Conservation (phyloP, 2,329 filamentous ascomycete species). For the Penicillium capsulatum region DNA sequence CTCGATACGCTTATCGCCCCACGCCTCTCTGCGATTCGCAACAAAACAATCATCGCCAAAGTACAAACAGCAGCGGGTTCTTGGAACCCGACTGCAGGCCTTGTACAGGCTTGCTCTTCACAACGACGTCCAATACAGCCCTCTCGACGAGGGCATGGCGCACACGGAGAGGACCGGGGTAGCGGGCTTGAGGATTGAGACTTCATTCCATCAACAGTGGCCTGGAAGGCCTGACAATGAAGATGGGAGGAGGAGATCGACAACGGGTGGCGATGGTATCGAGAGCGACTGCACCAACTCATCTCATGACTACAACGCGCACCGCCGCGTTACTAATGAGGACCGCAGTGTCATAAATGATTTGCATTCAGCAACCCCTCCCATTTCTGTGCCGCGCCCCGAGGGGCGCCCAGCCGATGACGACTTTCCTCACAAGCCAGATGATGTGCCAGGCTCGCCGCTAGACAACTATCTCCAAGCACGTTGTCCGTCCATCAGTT, state of each 20-base stretch:
- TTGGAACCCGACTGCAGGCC: slow-evolving; percentile 21
- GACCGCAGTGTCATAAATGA: slow-evolving; percentile 38
- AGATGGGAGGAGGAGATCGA: slow-evolving; percentile 20
- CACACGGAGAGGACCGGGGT: slow-evolving; percentile 33
- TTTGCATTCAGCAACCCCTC: slow-evolving; percentile 42
- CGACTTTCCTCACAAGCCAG: slow-evolving; percentile 36
- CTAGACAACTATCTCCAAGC: slow-evolving; percentile 42
- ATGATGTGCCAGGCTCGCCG: slow-evolving; percentile 36
- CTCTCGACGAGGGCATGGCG: slow-evolving; percentile 37
- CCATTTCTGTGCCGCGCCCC: slow-evolving; percentile 44
- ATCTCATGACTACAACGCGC: slow-evolving; percentile 32
- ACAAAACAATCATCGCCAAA: slow-evolving; percentile 9
- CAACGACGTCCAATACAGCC: slow-evolving; percentile 14
- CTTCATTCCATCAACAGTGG: slow-evolving; percentile 31
- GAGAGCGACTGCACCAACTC: slow-evolving; percentile 36
- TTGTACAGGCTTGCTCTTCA: slow-evolving; percentile 9
- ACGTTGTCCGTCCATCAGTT: slow-evolving; percentile 41
- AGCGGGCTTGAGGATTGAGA: slow-evolving; percentile 39
- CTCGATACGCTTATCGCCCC: slow-evolving; percentile 20
- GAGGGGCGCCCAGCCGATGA: slow-evolving; percentile 30
- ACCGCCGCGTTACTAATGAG: slow-evolving; percentile 37
- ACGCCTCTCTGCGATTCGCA: slow-evolving; percentile 11
- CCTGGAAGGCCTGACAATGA: slow-evolving; percentile 25
- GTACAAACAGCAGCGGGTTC: slow-evolving; percentile 16
- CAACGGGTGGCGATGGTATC: slow-evolving; percentile 33